Evolutionary conservation across 1,284 basidiomycete species (phyloP).

Genomic region (Trametes pubescens): DNA sequence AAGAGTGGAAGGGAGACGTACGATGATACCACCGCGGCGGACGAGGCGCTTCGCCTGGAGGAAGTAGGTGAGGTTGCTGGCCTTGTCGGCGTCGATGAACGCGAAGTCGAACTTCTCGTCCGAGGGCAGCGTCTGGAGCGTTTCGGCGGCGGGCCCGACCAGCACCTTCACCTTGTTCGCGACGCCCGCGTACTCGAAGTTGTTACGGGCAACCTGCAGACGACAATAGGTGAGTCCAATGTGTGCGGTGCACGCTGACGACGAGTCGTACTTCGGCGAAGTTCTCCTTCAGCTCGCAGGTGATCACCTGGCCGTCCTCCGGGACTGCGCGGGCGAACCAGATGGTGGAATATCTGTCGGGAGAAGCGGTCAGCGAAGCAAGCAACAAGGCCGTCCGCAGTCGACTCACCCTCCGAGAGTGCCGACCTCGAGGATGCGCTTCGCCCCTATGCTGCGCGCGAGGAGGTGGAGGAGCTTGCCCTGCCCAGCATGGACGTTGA

Average conservation of each 20-base stretch:
- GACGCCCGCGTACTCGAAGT: conserved; percentile 58
- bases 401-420: conserved; percentile 64
- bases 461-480: conserved; percentile 64
- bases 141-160: conserved; percentile 58
- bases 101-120: conserved; percentile 60
- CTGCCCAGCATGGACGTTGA: conserved; percentile 62
- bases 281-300: conserved; percentile 57
- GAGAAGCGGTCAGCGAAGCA: conserved; percentile 11
- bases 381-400: background rate
- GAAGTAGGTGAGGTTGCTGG: conserved; percentile 57
- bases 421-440: conserved; percentile 65
- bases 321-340: conserved; percentile 66
- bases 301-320: conserved; percentile 58
- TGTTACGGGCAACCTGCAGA: conserved; percentile 59
- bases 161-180: conserved; percentile 55
- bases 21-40: conserved; percentile 61
- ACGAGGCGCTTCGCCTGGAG: conserved; percentile 63
- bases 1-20: conserved; percentile 40
- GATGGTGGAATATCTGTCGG: conserved; percentile 62
- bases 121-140: conserved; percentile 51
- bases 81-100: conserved; percentile 73
- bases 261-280: conserved; percentile 54
- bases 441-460: conserved; percentile 56
- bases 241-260: background rate
- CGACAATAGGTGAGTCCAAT: background rate